Evolutionary conservation across 805 yeast species (phyloP), one percentile per base, ranked within the genome.

Genomic region (Starmerella bombicola): DNA sequence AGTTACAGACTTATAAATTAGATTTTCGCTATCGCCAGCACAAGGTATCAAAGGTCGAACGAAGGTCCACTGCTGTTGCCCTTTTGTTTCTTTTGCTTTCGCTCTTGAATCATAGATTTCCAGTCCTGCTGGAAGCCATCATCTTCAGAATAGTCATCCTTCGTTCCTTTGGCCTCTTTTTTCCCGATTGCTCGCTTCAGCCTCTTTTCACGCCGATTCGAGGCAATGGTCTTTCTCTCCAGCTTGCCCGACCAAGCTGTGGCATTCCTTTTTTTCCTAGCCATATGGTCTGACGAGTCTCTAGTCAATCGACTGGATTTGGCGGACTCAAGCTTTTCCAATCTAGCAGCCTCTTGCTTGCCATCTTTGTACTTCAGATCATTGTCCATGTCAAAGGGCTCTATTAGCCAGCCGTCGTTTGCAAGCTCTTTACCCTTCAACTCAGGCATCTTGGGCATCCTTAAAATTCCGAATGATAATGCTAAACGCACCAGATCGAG

Each of bases 401-500:
- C 68, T 2, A 76, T 69, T 26, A 82, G 60, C 84, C 86, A 83
- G 1, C 95, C 96, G 46, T 74, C 77, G 24, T 69, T 73, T 0
- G 85, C 81, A 53, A 76, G 62, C 2, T 68, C 72, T 29, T 62
- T 55, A 23, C 67, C 55, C 18, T 77, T 70, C 24, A 75, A 62
- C 56, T 91, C 99, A 0, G 98, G 98, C 97, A 93, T 91, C 51
- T 77, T 74, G 7, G 99, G 99, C 43, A 88, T 62, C 50, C 95
- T 68, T 32, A 82, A 60, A 2, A 91, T 60, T 1, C 95, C 94
- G 58, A 80, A 85, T 64, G 81, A 68, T 48, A 66, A 70, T 1
- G 91, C 94, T 6, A 80, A 48, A 0, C 78, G 80, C 20, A 76
- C 56, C 51, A 80, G 80, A 56, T 88, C 93, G 41, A 91, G 61